phyloP scores from a whole-genome alignment of 2,329 filamentous ascomycete species.

The Penicillium freii region DNA sequence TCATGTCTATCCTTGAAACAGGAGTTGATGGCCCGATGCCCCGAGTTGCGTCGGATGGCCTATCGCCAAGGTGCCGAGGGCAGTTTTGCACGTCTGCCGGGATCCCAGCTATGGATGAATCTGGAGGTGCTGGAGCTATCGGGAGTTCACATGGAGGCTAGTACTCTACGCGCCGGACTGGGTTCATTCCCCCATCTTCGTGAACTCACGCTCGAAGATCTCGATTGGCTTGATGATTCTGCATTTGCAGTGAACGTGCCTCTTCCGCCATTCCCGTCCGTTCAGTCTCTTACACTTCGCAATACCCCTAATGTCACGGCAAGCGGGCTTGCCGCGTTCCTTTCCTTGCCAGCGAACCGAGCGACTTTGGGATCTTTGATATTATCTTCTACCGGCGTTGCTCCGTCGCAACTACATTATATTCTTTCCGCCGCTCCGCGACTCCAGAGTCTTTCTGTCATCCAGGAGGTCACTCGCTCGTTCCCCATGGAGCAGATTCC shows the following conservation, averaged over 20 bases:
- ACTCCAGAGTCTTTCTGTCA: conserved; percentile 52
- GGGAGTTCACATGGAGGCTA: conserved; percentile 38
- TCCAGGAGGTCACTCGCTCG: conserved; percentile 55
- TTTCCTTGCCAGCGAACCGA: conserved; percentile 60
- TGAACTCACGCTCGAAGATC: conserved; percentile 71
- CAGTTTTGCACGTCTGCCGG: conserved; percentile 67
- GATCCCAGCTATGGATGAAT: conserved; percentile 49
- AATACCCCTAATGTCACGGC: conserved; percentile 70
- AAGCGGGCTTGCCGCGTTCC: conserved; percentile 66
- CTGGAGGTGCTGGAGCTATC: conserved; percentile 44
- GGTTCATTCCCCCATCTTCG: conserved; percentile 64
- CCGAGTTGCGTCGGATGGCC: conserved; percentile 83
- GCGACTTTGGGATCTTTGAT: conserved; percentile 65
- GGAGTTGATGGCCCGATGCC: conserved; percentile 79
- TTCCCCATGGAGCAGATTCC: conserved; percentile 59
- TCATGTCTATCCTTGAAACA: conserved; percentile 73
- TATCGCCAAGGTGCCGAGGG: conserved; percentile 77
- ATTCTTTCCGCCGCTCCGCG: conserved; percentile 44
- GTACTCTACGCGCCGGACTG: conserved; percentile 65
- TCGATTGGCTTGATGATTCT: conserved; percentile 70
- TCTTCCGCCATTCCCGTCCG: conserved; percentile 69
- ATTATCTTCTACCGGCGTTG: conserved; percentile 68
- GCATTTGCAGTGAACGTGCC: conserved; percentile 67
- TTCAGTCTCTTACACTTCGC: conserved; percentile 71
- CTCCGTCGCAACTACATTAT: conserved; percentile 40